A percentile compares a stretch with the other conserved stretches of the same genome.
Evolutionary conservation across 2,329 filamentous ascomycete species (phyloP).

Genomic region (Epicoccum nigrum): DNA sequence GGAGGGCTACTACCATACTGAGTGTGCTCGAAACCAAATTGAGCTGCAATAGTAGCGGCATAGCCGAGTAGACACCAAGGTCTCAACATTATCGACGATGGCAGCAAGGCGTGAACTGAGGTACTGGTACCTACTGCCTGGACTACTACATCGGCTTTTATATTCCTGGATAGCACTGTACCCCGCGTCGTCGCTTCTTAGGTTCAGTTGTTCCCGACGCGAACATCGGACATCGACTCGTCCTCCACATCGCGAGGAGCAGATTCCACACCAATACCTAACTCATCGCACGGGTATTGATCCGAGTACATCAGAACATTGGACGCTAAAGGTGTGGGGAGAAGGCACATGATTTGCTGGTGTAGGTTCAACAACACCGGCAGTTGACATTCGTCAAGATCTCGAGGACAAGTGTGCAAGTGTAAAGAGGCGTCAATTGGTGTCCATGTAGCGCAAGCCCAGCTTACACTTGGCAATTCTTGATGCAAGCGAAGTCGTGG

Average conservation of each 20-base stretch:
- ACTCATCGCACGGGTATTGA: not conserved
- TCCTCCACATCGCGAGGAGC: not conserved
- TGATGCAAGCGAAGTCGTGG: not conserved
- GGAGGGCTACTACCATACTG: slow-evolving; percentile 38
- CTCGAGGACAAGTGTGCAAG: not conserved
- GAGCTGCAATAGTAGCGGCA: slow-evolving; percentile 19
- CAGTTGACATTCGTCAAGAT: slow-evolving; percentile 4
- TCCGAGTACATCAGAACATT: not conserved
- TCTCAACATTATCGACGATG: slow-evolving; percentile 1
- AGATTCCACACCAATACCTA: not conserved
- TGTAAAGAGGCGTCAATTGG: not conserved
- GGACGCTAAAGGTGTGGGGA: not conserved
- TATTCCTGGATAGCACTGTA: not conserved
- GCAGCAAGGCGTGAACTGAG: not conserved
- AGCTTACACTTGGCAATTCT: not conserved
- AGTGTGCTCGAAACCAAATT: slow-evolving; percentile 28
- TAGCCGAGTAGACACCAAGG: not conserved
- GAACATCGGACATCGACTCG: slow-evolving; percentile 1
- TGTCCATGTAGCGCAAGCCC: not conserved
- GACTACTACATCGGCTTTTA: not conserved
- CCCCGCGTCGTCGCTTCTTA: slow-evolving; percentile 1
- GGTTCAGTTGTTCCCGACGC: not conserved
- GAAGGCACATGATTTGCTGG: not conserved
- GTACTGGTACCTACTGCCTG: not conserved
- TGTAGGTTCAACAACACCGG: not conserved